A percentile compares a stretch with the other conserved stretches of the same genome.
Conservation (phyloP, 345 rosid genomes). For the Ceriops decandra region DNA sequence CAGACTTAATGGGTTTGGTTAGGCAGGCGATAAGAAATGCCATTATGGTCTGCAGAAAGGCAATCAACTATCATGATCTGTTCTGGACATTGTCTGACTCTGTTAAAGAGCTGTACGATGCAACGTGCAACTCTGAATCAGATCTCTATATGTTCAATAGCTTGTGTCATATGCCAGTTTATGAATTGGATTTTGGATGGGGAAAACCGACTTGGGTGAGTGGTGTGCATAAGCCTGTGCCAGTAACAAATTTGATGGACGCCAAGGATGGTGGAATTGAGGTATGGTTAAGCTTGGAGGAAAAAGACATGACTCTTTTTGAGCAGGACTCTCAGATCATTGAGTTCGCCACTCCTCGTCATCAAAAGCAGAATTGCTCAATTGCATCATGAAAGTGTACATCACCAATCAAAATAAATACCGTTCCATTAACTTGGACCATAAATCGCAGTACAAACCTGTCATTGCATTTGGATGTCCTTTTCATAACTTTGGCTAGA, state of each 20-base stretch:
- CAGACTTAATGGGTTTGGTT: constrained; percentile 15
- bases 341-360: constrained; percentile 8
- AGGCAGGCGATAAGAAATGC: constrained; percentile 20
- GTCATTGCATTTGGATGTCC: too few species aligned
- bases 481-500: too few species aligned
- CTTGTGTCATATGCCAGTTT: constrained; percentile 24
- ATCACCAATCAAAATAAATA: too few species aligned
- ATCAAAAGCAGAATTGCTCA: background rate
- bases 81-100: background rate
- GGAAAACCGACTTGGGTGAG: constrained; percentile 34
- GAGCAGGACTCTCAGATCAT: constrained; percentile 22
- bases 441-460: too few species aligned
- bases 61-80: constrained; percentile 6
- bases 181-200: constrained; percentile 37
- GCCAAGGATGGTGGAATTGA: constrained; percentile 25
- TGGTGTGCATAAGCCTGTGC: constrained; percentile 9
- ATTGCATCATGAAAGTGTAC: background rate
- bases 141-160: constrained; percentile 23
- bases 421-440: too few species aligned
- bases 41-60: constrained; percentile 3
- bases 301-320: constrained; percentile 27
- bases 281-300: constrained; percentile 25
- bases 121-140: background rate
- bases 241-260: constrained; percentile 16
- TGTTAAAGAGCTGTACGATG: background rate